phyloP scores from a whole-genome alignment of 1,139 yeast genomes.

The Protomyces lactucae-debilis region DNA sequence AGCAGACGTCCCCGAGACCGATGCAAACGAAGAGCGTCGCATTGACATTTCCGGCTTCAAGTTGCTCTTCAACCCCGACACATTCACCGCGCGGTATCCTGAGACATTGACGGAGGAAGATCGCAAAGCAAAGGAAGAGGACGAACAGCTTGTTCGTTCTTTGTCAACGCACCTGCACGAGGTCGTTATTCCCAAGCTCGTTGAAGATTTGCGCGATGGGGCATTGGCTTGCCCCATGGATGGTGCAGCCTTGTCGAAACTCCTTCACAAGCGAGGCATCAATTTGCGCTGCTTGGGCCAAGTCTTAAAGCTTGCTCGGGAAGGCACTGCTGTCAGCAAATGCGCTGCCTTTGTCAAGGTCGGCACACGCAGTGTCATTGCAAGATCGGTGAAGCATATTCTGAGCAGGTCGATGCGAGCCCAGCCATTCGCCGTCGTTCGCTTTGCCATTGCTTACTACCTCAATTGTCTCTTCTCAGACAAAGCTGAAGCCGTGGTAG shows the following conservation, averaged over 20 bases:
- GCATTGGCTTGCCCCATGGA: conserved; percentile 66
- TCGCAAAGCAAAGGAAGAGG: conserved; percentile 42
- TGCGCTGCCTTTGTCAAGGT: conserved; percentile 44
- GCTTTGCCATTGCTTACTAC: conserved; percentile 61
- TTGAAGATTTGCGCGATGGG: conserved; percentile 51
- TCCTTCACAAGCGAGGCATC: conserved; percentile 76
- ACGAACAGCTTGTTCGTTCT: conserved; percentile 62
- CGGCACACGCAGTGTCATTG: conserved; percentile 63
- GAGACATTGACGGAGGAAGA: conserved; percentile 39
- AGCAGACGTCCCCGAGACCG: conserved; percentile 1
- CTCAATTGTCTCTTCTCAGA: conserved; percentile 70
- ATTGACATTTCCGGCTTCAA: conserved; percentile 37
- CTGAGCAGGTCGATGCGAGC: conserved; percentile 49
- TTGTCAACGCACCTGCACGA: conserved; percentile 60
- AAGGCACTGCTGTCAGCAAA: conserved; percentile 38
- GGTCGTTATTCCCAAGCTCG: conserved; percentile 58
- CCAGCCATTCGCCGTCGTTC: conserved; percentile 54
- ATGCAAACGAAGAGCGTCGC: conserved; percentile 25
- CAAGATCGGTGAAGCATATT: conserved; percentile 74
- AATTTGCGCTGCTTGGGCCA: conserved; percentile 82
- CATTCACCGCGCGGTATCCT: conserved; percentile 46
- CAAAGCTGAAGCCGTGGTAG: conserved; percentile 46
- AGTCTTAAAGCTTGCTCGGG: conserved; percentile 36
- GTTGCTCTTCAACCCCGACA: conserved; percentile 73
- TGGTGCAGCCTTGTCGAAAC: conserved; percentile 64